Evolutionary conservation across 768 basidiomycete genomes (phyloP).

Genomic region (Tulasnella sp.): DNA sequence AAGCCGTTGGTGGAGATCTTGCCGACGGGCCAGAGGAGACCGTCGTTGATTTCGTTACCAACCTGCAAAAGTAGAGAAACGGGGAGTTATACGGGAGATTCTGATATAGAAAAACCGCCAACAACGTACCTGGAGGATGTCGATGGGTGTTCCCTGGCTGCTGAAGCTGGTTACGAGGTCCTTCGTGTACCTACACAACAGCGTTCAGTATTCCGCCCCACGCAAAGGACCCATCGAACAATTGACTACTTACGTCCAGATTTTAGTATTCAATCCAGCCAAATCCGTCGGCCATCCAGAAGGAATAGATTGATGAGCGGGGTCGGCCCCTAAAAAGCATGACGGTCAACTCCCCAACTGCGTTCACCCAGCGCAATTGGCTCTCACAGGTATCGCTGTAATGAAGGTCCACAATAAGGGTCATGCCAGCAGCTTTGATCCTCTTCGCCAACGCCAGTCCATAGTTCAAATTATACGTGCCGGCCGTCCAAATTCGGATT

Average conservation of each 20-base stretch:
- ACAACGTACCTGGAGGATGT: slow-evolving; percentile 38
- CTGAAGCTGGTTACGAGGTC: slow-evolving; percentile 51
- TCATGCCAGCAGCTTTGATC: slow-evolving; percentile 54
- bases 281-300: slow-evolving; percentile 52
- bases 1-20: slow-evolving; percentile 43
- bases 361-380: background rate
- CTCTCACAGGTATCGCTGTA: slow-evolving; percentile 57
- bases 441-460: slow-evolving; percentile 54
- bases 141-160: slow-evolving; percentile 52
- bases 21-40: slow-evolving; percentile 59
- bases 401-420: slow-evolving; percentile 54
- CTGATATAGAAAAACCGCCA: background rate
- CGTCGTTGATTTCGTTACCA: slow-evolving; percentile 64
- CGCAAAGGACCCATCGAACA: background rate
- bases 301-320: slow-evolving; percentile 50
- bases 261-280: slow-evolving; percentile 51
- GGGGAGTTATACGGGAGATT: background rate
- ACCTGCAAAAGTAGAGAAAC: slow-evolving; percentile 56
- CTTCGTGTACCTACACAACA: slow-evolving; percentile 45
- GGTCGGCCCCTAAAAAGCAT: background rate
- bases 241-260: slow-evolving; percentile 44
- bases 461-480: slow-evolving; percentile 49
- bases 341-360: background rate
- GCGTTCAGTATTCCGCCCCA: background rate
- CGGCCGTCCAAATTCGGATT: slow-evolving; percentile 60